These are phyloP conservation scores for Effrenium voratum DNA, from an alignment of 73 alveolate species.

Conservation along the genomic window DNA sequence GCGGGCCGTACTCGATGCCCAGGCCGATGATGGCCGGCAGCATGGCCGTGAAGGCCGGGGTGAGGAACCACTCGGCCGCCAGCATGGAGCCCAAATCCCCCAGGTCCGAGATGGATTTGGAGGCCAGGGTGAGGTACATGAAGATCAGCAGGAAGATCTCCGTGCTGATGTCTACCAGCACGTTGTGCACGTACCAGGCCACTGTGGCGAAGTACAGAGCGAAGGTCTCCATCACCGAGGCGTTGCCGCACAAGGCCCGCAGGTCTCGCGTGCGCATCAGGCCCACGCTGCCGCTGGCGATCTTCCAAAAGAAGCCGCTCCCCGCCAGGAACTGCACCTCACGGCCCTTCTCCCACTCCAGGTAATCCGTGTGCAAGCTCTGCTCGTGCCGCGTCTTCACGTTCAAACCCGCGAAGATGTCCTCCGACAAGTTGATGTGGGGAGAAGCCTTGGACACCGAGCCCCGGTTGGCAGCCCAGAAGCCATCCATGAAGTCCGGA, in stretches of 20 bases:
- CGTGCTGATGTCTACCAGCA: constrained; percentile 82
- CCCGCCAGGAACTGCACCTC: constrained; percentile 82
- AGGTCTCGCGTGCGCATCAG: constrained; percentile 71
- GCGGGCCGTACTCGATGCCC: constrained; percentile 74
- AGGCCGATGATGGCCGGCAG: constrained; percentile 85
- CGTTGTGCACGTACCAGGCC: constrained; percentile 91
- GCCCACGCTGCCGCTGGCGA: constrained; percentile 90
- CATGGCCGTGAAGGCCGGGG: constrained; percentile 82
- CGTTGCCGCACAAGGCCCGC: constrained; percentile 72
- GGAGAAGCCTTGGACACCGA: constrained; percentile 92
- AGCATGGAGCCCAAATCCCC: constrained; percentile 92
- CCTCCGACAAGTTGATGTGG: constrained; percentile 90
- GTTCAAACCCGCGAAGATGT: constrained; percentile 85
- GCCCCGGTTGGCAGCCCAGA: constrained; percentile 93
- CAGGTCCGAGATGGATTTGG: constrained; percentile 69
- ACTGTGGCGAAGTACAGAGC: constrained; percentile 87
- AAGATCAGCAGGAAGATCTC: constrained; percentile 78
- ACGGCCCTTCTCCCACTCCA: constrained; percentile 92
- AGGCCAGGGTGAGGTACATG: constrained; percentile 75
- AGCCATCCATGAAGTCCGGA: constrained; percentile 93
- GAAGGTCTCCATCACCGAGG: constrained; percentile 87
- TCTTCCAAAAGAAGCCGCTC: constrained; percentile 79
- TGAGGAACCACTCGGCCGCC: constrained; percentile 90
- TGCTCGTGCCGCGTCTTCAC: constrained; percentile 85
- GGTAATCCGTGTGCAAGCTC: constrained; percentile 61